phyloP scores from a whole-genome alignment of 2,329 filamentous ascomycete species.

The Ophiostoma himal-ulmi region DNA sequence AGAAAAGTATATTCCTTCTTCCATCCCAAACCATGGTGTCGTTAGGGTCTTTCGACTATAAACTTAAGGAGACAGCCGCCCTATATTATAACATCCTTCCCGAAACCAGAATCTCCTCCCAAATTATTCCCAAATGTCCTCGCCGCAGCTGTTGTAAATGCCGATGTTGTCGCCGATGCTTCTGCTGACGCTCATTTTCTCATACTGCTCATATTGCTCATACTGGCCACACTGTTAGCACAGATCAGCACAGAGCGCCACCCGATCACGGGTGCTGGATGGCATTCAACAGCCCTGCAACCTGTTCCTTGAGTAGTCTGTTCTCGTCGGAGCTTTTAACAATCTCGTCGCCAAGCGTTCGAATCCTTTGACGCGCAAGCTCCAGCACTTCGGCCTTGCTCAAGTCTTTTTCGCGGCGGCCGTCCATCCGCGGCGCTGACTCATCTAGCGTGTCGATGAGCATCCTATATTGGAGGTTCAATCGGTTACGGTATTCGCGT shows the following conservation, averaged over 20 bases:
- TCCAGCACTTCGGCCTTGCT: conserved; percentile 45
- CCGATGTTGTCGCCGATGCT: no score
- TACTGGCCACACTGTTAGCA: background rate
- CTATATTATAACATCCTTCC: background rate
- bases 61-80: background rate
- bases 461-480: conserved; percentile 42
- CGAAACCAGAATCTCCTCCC: background rate
- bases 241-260: background rate
- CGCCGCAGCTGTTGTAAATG: background rate
- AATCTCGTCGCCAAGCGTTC: conserved; percentile 37
- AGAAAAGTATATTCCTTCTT: background rate
- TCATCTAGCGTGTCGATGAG: conserved; percentile 41
- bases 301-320: conserved; percentile 22
- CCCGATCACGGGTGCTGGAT: conserved; percentile 19
- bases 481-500: conserved; percentile 44
- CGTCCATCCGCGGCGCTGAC: conserved; percentile 19
- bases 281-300: conserved; percentile 19
- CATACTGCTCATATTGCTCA: no score
- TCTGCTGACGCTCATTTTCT: no score
- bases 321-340: conserved; percentile 28
- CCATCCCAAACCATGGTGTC: background rate
- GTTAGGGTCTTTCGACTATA: background rate
- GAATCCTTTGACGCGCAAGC: conserved; percentile 40
- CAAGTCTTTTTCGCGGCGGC: conserved; percentile 25
- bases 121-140: background rate